phyloP scores from a whole-genome alignment of 306 rosid species.

The Hippophae tibetana region DNA sequence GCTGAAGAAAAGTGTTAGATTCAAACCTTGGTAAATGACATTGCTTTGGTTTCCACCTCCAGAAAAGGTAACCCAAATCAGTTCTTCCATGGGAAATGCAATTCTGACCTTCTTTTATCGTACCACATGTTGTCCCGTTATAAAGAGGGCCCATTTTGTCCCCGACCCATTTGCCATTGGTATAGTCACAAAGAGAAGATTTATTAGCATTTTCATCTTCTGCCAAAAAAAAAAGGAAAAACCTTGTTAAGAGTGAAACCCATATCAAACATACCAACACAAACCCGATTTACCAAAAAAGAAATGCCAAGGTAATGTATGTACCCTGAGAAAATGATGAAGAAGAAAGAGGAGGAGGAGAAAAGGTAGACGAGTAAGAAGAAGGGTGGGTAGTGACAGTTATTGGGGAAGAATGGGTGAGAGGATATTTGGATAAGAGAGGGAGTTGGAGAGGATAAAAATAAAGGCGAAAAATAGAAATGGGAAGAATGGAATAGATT shows the following conservation, averaged over 20 bases:
- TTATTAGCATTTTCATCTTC: slow-evolving; percentile 32
- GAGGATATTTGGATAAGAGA: slow-evolving; percentile 23
- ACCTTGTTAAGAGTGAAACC: not conserved
- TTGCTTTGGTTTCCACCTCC: slow-evolving; percentile 76
- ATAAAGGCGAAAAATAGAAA: slow-evolving; percentile 55
- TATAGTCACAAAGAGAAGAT: slow-evolving; percentile 51
- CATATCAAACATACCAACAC: not conserved
- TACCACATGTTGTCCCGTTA: slow-evolving; percentile 70
- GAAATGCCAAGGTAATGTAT: not conserved
- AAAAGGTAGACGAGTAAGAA: slow-evolving; percentile 4
- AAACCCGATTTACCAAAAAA: slow-evolving; percentile 14
- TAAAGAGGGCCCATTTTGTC: slow-evolving; percentile 61
- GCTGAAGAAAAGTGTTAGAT: slow-evolving; percentile 47
- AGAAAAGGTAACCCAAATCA: slow-evolving; percentile 53
- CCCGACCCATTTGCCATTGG: slow-evolving; percentile 59
- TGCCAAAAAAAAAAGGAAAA: slow-evolving; percentile 16
- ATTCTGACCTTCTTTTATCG: slow-evolving; percentile 71
- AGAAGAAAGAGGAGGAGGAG: slow-evolving; percentile 17
- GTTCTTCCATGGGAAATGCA: slow-evolving; percentile 69
- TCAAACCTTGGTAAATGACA: slow-evolving; percentile 73
- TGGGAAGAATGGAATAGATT: slow-evolving; percentile 54
- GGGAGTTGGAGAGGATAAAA: slow-evolving; percentile 44
- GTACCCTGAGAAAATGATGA: slow-evolving; percentile 10
- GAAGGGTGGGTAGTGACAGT: slow-evolving; percentile 12
- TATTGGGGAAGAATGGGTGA: slow-evolving; percentile 21